Base-by-base conservation (phyloP, 75 land plant genomes). In the Gnetum montanum region DNA sequence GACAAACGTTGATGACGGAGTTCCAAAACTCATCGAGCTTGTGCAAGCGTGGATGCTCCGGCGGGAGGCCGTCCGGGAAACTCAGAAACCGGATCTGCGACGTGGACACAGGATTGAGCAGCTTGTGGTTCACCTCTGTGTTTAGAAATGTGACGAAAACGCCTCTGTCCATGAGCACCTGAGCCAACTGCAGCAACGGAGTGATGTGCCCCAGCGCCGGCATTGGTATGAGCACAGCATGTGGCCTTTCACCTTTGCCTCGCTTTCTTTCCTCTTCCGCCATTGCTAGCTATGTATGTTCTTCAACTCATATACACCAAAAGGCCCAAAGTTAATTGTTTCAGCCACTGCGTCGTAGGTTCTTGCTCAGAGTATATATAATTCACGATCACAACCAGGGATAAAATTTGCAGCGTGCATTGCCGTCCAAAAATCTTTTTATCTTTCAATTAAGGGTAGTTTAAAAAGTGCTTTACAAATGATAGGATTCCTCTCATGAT, bases 21-120 rank as follows among this genome's bases (percentile, higher is more conserved):
- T 50, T 22, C 34, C 63, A 67, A 10, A 67, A 38, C 5, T 50
- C 25, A 4, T 34, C 8, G 11, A 67, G 35, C 43, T 59, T 47
- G 26, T 41, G 63, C 23, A 57, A 60, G 49, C 43, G 55, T 27
- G 34, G 58, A n/a, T 36, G 28, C 2, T 49, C 34, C 0, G 70
- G 57, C 26, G 63, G 64, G 13, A 68, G 64, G 16, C 64, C 70
- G 15, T 68, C 70, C 13, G 70, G 50, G 12, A 68, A 59, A 38
- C 57, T n/a, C 63, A 59, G 38, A 20, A 67, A 67, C 6, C 37
- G 22, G 29, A 68, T 45, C 49, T 29, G 33, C 23, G 12, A 52
- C 16, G 8, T 55, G 26, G 30, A 34, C 18, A 12, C 34, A 24
- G 11, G 58, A 28, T 18, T 23, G 12, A 31, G 58, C 16, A 41